Conservation (phyloP, 106 monocot genomes). For the Agapanthus africanus region DNA sequence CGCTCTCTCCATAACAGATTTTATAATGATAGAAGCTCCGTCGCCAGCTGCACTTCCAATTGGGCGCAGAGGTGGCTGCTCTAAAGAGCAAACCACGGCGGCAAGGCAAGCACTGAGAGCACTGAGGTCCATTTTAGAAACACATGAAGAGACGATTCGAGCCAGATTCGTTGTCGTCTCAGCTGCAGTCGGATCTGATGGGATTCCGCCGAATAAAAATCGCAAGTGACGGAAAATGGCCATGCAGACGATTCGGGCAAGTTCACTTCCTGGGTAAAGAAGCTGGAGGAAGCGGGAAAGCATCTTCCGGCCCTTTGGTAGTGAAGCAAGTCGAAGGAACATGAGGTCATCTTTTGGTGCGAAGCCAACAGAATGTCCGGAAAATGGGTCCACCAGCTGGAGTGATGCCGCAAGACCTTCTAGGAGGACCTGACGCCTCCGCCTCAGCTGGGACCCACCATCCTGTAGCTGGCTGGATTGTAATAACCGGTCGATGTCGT, state of each 20-base stretch:
- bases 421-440: constrained; percentile 52
- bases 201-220: constrained; percentile 70
- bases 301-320: constrained; percentile 82
- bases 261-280: constrained; percentile 65
- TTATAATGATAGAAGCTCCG: constrained; percentile 72
- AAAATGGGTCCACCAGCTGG: constrained; percentile 84
- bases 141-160: constrained; percentile 48
- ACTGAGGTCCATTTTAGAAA: constrained; percentile 60
- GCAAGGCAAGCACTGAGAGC: constrained; percentile 90
- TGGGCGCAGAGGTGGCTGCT: constrained; percentile 93
- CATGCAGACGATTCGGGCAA: constrained; percentile 78
- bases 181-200: constrained; percentile 51
- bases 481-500: constrained; percentile 83
- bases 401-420: constrained; percentile 88
- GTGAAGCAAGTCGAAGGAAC: constrained; percentile 68
- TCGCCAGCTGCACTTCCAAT: constrained; percentile 83
- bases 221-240: constrained; percentile 82
- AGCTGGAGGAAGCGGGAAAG: constrained; percentile 64
- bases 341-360: constrained; percentile 78
- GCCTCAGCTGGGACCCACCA: constrained; percentile 55
- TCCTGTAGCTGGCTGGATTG: constrained; percentile 53
- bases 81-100: constrained; percentile 86
- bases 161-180: constrained; percentile 55
- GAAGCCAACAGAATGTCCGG: constrained; percentile 47
- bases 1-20: constrained; percentile 72